Base-by-base conservation (phyloP, 208 protist species). In the Eutreptiella sp. region DNA sequence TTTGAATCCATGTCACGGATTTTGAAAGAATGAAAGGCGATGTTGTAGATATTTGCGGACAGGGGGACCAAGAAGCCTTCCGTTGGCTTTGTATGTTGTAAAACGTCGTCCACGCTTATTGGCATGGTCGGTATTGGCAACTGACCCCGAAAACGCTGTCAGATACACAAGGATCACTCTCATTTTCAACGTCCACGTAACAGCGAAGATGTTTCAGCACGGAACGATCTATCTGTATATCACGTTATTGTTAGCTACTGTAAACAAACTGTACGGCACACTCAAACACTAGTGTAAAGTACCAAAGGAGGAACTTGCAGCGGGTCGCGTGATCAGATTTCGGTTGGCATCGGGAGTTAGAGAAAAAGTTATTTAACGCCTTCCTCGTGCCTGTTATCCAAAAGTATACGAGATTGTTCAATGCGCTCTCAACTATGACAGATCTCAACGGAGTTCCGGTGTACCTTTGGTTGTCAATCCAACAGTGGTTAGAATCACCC, bases 11-110 rank as follows among this genome's bases (percentile, higher is more conserved):
- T 63, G 62, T 97, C 89, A 28, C 90, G 78, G 28, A 97, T 92
- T 26, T 81, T 83, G 64, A 97, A 97, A 5, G 76, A 77, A 46
- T 88, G 75, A 68, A 97, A 97, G 64, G 94, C 86, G 42, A 97
- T 83, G 53, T 83, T 80, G 71, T 90, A 94, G 0, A 59, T 85
- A 66, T 97, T 96, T 4, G 80, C 85, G 7, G 67, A 77, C 32
- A 94, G 61, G 2, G 88, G 81, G 75, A 89, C 95, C 14, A 94
- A 77, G 65, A 89, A 96, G 27, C 52, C 81, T 68, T 81, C 74
- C 16, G 83, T 87, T 1, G 85, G 85, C 2, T 50, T 67, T 0
- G 67, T 86, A 34, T 78, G 75, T 31, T 74, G 46, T 33, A 89
- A 72, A 28, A 79, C 82, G 52, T 85, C 45, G 52, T 86, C 73